Evolutionary conservation across 176 grass and related monocot genomes (phyloP), one percentile per base, ranked within the genome.

Genomic region (Bonia amplexicaulis): DNA sequence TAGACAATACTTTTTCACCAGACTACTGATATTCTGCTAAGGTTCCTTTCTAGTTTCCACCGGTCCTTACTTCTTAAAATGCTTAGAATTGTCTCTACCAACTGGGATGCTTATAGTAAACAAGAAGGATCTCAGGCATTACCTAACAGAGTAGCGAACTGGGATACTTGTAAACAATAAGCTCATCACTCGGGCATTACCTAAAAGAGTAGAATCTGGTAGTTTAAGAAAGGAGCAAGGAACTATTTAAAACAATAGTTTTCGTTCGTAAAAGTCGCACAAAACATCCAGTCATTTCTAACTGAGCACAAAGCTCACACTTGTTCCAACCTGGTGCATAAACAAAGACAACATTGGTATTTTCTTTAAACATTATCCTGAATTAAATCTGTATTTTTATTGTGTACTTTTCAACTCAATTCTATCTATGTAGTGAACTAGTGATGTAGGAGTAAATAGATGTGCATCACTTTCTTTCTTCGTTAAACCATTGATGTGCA

Each of bases 81-180:
- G 19, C 25, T 71, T 22, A 13, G 48, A 55, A 67, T 85, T 70
- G 53, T 66, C 25, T 71, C 71, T 37, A 53, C 23, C 47, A 82
- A 47, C 54, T 47, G 33, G 22, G 53, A 81, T 90, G 71, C 78
- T 46, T 85, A 60, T 52, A 81, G 61, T 35, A 76, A 64, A 70
- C 71, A 77, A 45, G 55, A 85, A 70, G 23, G 58, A 26, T 7
- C 77, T 10, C 33, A 22, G 17, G 42, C 13, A 35, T 85, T 27
- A 52, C 35, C 47, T 27, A 55, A 61, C 44, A 23, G 29, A 59
- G 60, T 59, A 46, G 29, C 17, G n/a, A 79, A 60, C 61, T 59
- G 11, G 40, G 69, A 49, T 60, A 41, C 60, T 75, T 66, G 66
- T 87, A 75, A 68, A 68, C 10, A 74, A 58, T 45, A 59, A 71